A percentile compares a stretch with the other conserved stretches of the same genome.
Evolutionary conservation across 352 stramenopile species (phyloP).

Genomic region (Phytopythium sindhum): DNA sequence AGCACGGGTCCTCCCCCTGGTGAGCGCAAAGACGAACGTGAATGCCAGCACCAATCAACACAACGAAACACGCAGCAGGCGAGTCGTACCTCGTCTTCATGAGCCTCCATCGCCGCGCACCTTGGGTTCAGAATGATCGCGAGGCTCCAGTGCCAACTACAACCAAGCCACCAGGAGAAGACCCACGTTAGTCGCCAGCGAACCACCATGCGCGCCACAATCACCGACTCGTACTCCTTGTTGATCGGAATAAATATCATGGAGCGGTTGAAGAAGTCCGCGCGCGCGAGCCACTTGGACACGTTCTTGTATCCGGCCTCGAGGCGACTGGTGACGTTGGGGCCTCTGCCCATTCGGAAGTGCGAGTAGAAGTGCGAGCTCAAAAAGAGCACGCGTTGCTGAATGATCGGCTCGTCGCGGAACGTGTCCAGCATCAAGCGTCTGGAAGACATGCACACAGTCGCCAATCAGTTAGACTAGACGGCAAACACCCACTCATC

Average conservation of each 20-base stretch:
- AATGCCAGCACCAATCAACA: background rate
- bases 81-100: constrained; percentile 22
- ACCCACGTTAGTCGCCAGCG: constrained; percentile 1
- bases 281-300: constrained; percentile 60
- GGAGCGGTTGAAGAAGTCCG: constrained; percentile 65
- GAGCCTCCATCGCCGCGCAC: constrained; percentile 27
- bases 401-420: constrained; percentile 30
- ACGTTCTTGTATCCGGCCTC: constrained; percentile 77
- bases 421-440: constrained; percentile 58
- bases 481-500: background rate
- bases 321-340: constrained; percentile 25
- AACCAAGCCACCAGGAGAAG: constrained; percentile 3
- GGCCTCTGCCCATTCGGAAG: constrained; percentile 44
- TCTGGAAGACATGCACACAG: constrained; percentile 18
- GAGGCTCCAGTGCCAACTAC: constrained; percentile 80
- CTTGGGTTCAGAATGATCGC: constrained; percentile 72
- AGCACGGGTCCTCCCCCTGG: constrained; percentile 24
- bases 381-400: constrained; percentile 73
- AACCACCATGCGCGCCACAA: background rate
- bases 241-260: constrained; percentile 88
- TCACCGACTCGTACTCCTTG: constrained; percentile 52
- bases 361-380: constrained; percentile 79
- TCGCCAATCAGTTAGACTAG: background rate
- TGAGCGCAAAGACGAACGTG: background rate
- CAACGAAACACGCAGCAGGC: background rate